Conservation (phyloP, 2,329 filamentous ascomycete species). For the Epichloe gansuensis region DNA sequence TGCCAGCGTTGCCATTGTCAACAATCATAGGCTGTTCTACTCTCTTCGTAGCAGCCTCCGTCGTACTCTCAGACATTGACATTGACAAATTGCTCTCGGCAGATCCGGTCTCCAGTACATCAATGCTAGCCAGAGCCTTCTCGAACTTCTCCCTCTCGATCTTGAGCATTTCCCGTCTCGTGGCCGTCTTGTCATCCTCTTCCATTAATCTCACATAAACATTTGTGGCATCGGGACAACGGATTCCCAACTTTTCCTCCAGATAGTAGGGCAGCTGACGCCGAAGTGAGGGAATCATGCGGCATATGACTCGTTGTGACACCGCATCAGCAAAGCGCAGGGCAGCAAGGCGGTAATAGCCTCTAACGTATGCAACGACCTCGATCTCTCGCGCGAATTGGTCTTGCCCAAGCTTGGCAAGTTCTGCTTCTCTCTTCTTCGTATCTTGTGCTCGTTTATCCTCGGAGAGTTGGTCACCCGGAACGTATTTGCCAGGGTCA, state of each 20-base stretch:
- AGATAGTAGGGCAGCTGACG: conserved; percentile 28
- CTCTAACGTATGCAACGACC: conserved; percentile 49
- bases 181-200: conserved; percentile 32
- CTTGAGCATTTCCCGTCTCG: conserved; percentile 27
- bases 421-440: conserved; percentile 27
- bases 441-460: conserved; percentile 34
- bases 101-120: conserved; percentile 25
- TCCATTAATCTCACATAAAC: conserved; percentile 34
- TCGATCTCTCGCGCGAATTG: conserved; percentile 46
- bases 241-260: conserved; percentile 30
- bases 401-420: conserved; percentile 40
- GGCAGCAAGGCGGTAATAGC: conserved; percentile 57
- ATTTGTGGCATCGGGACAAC: conserved; percentile 14
- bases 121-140: conserved; percentile 33
- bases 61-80: conserved; percentile 9
- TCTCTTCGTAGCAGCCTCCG: conserved; percentile 8
- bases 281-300: conserved; percentile 34
- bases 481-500: conserved; percentile 6
- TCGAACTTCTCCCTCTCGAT: conserved; percentile 31
- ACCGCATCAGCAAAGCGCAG: conserved; percentile 48
- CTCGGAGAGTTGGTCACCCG: conserved; percentile 24
- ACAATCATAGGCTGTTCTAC: not conserved
- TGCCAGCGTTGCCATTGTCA: not conserved
- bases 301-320: conserved; percentile 33
- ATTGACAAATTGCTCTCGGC: conserved; percentile 4